Evolutionary conservation across 306 rosid species (phyloP).

Genomic region (Sphenostylis stenocarpa): DNA sequence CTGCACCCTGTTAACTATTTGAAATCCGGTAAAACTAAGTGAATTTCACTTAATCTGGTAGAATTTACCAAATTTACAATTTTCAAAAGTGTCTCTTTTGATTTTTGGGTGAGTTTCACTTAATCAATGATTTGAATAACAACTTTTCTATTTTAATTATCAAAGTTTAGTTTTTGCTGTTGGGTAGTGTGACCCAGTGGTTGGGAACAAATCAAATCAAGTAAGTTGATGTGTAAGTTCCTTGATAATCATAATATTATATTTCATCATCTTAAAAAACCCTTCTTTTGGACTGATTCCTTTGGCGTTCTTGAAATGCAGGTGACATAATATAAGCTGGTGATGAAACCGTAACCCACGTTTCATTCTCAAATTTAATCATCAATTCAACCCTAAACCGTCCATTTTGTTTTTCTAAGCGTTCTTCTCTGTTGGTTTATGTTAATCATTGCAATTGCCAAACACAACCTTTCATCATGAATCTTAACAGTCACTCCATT

Average conservation of each 20-base stretch:
- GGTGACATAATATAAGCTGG: constrained; percentile 25
- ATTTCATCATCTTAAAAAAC: constrained; percentile 14
- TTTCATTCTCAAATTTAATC: constrained; percentile 13
- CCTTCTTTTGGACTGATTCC: constrained; percentile 4
- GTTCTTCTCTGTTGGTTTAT: constrained; percentile 1
- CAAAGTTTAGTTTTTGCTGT: neutral
- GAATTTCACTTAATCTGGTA: too few relatives aligned
- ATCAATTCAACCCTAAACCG: neutral
- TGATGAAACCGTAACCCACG: neutral
- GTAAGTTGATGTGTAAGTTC: neutral
- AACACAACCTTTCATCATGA: constrained; percentile 31
- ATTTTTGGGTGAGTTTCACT: too few relatives aligned
- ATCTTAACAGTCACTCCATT: constrained; percentile 39
- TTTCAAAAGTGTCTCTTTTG: too few relatives aligned
- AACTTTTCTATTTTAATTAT: neutral
- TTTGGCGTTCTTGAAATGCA: neutral
- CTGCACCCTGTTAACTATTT: neutral
- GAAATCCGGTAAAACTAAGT: neutral
- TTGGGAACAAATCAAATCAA: constrained; percentile 14
- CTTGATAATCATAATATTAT: neutral
- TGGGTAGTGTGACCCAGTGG: constrained; percentile 22
- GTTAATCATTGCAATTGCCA: constrained; percentile 34
- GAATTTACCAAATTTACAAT: too few relatives aligned
- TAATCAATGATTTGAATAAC: neutral
- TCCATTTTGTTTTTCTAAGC: neutral